phyloP scores from a whole-genome alignment of 306 rosid genomes.

The Cucurbita maxima region DNA sequence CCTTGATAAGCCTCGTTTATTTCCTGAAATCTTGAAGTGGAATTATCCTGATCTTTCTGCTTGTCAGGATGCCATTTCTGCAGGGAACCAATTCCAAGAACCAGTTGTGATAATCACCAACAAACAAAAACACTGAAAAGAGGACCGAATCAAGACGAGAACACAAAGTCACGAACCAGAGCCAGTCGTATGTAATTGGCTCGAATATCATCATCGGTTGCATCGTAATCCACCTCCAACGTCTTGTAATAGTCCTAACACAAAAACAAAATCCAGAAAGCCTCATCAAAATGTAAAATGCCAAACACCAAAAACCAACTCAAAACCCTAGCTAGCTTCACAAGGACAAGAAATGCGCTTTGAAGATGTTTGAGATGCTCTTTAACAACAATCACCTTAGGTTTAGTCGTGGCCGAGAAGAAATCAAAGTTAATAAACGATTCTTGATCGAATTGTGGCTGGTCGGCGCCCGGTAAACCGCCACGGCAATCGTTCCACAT shows the following conservation, averaged over 20 bases:
- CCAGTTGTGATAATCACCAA: neutral
- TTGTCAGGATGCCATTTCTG: slow-evolving; percentile 99
- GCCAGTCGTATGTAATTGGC: slow-evolving; percentile 87
- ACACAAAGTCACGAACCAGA: slow-evolving; percentile 46
- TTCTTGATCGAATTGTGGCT: slow-evolving; percentile 26
- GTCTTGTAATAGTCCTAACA: slow-evolving; percentile 75
- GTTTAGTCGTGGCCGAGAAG: slow-evolving; percentile 40
- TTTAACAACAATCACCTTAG: slow-evolving; percentile 33
- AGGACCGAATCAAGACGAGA: neutral
- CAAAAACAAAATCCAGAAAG: neutral
- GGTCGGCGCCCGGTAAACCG: slow-evolving; percentile 10
- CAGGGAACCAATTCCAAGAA: slow-evolving; percentile 8
- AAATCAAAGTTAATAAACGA: slow-evolving; percentile 46
- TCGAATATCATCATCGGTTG: slow-evolving; percentile 65
- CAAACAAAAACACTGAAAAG: neutral
- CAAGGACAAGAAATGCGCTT: neutral
- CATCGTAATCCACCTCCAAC: slow-evolving; percentile 85
- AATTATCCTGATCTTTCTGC: slow-evolving; percentile 40
- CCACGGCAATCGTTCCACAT: slow-evolving; percentile 42
- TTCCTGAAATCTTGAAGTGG: slow-evolving; percentile 75
- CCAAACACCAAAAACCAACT: neutral
- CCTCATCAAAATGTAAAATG: neutral
- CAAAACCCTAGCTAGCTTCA: neutral
- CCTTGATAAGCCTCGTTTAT: slow-evolving; percentile 93
- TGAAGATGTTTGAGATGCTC: neutral